phyloP scores from a whole-genome alignment of 805 yeast genomes.

The Cyberlindnera maclurae region DNA sequence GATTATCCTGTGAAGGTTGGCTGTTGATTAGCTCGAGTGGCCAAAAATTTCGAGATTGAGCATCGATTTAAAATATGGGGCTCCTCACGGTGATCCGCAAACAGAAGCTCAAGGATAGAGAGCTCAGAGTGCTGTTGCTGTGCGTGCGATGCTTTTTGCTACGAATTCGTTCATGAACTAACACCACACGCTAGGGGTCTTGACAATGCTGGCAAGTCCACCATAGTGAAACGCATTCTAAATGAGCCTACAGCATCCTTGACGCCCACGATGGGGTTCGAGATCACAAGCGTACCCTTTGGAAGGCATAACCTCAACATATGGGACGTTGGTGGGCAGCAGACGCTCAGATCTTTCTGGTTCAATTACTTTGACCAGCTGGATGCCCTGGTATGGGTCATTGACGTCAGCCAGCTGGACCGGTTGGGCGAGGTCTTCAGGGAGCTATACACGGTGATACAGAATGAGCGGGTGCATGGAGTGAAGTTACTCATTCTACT shows the following conservation, averaged over 20 bases:
- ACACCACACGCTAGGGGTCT: constrained; percentile 40
- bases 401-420: constrained; percentile 57
- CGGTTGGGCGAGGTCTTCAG: constrained; percentile 56
- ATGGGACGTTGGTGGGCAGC: constrained; percentile 94
- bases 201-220: constrained; percentile 89
- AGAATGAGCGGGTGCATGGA: constrained; percentile 56
- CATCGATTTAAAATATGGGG: constrained; percentile 48
- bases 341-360: constrained; percentile 82
- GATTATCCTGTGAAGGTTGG: no score
- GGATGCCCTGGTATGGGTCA: constrained; percentile 79
- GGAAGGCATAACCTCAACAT: constrained; percentile 38
- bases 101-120: constrained; percentile 74
- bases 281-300: constrained; percentile 52
- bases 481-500: constrained; percentile 59
- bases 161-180: not conserved
- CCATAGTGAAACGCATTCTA: constrained; percentile 58
- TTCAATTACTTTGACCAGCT: constrained; percentile 71
- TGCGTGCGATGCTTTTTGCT: not conserved
- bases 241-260: constrained; percentile 44
- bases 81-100: constrained; percentile 71
- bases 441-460: constrained; percentile 57
- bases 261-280: constrained; percentile 88
- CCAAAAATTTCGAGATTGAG: no score
- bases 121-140: constrained; percentile 64
- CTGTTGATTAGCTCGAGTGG: no score